Evolutionary conservation across 2,329 filamentous ascomycete genomes (phyloP).

Genomic region (Torrubiella hemipterigena): DNA sequence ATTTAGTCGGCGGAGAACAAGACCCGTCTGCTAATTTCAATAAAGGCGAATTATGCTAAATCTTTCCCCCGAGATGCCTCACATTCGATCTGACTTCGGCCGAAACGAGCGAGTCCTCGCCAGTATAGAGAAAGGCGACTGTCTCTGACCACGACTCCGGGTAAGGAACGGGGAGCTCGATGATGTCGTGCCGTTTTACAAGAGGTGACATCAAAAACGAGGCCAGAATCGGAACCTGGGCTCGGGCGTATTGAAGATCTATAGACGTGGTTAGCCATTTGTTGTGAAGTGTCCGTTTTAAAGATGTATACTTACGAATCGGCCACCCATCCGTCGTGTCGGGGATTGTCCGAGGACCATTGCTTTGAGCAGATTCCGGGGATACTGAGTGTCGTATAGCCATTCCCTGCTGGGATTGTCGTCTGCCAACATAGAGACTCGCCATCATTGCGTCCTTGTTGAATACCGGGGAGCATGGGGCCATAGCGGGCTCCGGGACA

Average conservation of each 20-base stretch:
- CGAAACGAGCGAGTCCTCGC: slow-evolving; percentile 29
- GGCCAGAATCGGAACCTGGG: slow-evolving; percentile 37
- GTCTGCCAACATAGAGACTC: too few relatives aligned
- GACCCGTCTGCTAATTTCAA: too few relatives aligned
- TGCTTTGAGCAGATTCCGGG: too few relatives aligned
- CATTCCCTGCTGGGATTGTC: too few relatives aligned
- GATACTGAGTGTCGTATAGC: too few relatives aligned
- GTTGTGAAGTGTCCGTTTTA: neutral
- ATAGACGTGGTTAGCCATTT: neutral
- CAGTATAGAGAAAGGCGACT: slow-evolving; percentile 42
- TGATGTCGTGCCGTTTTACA: slow-evolving; percentile 36
- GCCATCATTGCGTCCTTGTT: slow-evolving; percentile 7
- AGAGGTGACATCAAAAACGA: slow-evolving; percentile 42
- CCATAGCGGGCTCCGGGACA: slow-evolving; percentile 22
- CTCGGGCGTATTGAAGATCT: slow-evolving; percentile 20
- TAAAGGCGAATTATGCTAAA: too few relatives aligned
- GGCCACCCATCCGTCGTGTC: slow-evolving; percentile 8
- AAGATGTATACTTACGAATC: slow-evolving; percentile 2
- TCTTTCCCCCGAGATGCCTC: slow-evolving; percentile 38
- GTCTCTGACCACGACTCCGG: slow-evolving; percentile 45
- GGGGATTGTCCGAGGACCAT: too few relatives aligned
- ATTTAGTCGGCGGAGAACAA: too few relatives aligned
- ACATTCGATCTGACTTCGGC: slow-evolving; percentile 39
- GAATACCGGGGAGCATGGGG: slow-evolving; percentile 9
- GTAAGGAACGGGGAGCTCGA: slow-evolving; percentile 46